Percentiles rank a stretch among this genome's conserved stretches.
Conservation (phyloP, 371 early-diverging fungal genomes). For the Mucor saturninus region DNA sequence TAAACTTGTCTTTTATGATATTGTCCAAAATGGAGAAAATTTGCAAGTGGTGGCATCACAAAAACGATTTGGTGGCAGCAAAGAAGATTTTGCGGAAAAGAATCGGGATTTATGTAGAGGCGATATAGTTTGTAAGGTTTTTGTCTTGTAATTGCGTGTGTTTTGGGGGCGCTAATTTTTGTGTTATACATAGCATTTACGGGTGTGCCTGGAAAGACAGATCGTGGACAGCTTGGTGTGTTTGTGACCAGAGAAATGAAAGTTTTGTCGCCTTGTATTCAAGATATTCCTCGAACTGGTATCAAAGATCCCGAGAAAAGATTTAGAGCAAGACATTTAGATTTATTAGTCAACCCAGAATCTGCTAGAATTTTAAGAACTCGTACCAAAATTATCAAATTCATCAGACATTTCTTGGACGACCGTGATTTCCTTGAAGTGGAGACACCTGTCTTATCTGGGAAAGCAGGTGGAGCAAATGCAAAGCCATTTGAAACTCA, state of each 20-base stretch:
- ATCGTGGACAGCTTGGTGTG: slow-evolving; percentile 83
- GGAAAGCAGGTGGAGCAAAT: slow-evolving; percentile 93
- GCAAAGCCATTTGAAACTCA: slow-evolving; percentile 94
- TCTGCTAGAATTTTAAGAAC: slow-evolving; percentile 58
- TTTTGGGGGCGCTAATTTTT: not conserved
- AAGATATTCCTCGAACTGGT: slow-evolving; percentile 78
- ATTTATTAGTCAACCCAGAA: slow-evolving; percentile 85
- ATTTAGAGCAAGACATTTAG: slow-evolving; percentile 87
- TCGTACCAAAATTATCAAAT: slow-evolving; percentile 71
- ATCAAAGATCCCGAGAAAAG: slow-evolving; percentile 80
- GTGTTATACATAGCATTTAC: slow-evolving; percentile 54
- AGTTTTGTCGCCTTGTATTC: slow-evolving; percentile 91
- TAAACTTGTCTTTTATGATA: slow-evolving; percentile 76
- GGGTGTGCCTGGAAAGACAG: slow-evolving; percentile 83
- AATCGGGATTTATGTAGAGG: slow-evolving; percentile 61
- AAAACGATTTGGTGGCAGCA: slow-evolving; percentile 43
- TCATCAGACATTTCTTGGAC: slow-evolving; percentile 82
- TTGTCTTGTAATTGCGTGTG: not conserved
- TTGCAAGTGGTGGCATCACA: slow-evolving; percentile 75
- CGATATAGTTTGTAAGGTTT: slow-evolving; percentile 66
- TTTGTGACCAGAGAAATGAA: slow-evolving; percentile 61
- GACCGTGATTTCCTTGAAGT: slow-evolving; percentile 89
- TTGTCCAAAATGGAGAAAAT: slow-evolving; percentile 64
- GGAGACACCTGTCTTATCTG: slow-evolving; percentile 94
- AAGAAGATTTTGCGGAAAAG: slow-evolving; percentile 48